A percentile compares a stretch with the other conserved stretches of the same genome.
Conservation (phyloP, 192 early-diverging fungal genomes). For the Umbelopsis sp. region DNA sequence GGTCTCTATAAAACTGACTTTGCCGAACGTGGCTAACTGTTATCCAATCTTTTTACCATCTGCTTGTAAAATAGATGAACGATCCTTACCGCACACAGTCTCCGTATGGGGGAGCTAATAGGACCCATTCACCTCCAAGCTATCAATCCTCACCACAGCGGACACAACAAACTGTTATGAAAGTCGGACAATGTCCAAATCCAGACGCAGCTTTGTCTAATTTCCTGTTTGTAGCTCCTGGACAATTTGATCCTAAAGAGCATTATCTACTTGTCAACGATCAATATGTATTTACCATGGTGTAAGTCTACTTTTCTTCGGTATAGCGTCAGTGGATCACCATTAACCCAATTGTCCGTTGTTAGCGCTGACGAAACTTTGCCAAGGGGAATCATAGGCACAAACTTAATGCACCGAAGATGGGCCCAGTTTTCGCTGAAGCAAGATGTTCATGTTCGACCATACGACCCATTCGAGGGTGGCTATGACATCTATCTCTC, state of each 20-base stretch:
- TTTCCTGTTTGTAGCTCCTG: constrained; percentile 69
- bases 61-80: not conserved
- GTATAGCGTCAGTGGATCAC: too few relatives aligned
- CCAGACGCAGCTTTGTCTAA: constrained; percentile 66
- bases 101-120: not conserved
- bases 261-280: constrained; percentile 80
- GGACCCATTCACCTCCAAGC: not conserved
- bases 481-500: constrained; percentile 44
- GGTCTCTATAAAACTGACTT: not conserved
- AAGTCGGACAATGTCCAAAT: constrained; percentile 50
- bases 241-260: constrained; percentile 68
- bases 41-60: not conserved
- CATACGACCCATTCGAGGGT: constrained; percentile 63
- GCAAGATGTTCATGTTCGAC: constrained; percentile 60
- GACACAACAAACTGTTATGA: constrained; percentile 9
- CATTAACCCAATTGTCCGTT: not conserved
- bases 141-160: not conserved
- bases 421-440: constrained; percentile 68
- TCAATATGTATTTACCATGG: constrained; percentile 80
- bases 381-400: constrained; percentile 50
- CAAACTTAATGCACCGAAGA: constrained; percentile 58
- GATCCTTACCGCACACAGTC: constrained; percentile 13
- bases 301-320: constrained; percentile 39
- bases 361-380: constrained; percentile 48
- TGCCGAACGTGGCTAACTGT: not conserved